Base-by-base conservation (phyloP, 78 protist genomes). In the Speleostelium caveatum region DNA sequence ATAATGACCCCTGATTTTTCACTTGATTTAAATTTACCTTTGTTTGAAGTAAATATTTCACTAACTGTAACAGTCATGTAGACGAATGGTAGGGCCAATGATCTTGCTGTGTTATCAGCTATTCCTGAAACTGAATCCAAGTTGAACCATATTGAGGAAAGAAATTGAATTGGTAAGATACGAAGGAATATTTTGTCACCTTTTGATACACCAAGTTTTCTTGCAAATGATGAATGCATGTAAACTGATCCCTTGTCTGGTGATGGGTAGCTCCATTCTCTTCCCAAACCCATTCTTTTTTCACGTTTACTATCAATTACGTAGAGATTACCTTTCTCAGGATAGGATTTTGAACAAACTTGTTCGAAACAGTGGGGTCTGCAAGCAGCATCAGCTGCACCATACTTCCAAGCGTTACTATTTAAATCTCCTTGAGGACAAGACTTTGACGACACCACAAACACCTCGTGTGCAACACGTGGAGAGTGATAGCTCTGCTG, bases 211-310 rank as follows among this genome's bases (percentile, higher is more conserved):
- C 24, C 21, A 14, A 85, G 41, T 22, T 33, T 26, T 19, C 17
- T 36, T 8, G 95, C 95, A 0, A 77, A 2, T 24, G 38, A n/a
- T 6, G 56, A 14, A 28, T 68, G 85, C 26, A 77, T 2, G 5
- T 60, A 76, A n/a, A 80, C 86, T 30, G 45, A 22, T 35, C 95
- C 95, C 14, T 41, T 19, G 16, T 17, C 21, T 16, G 85, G 74
- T 14, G 75, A 8, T 6, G 36, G 32, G 10, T 6, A 1, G 2
- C 3, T 36, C 92, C 93, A 93, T 12, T 69, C 76, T 22, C 94
- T n/a, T 21, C 95, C 95, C 28, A 93, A 30, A 2, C 76, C 80
- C 93, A 93, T 93, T 21, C 91, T n/a, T 28, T 86, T 67, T 63
- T 93, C 95, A 36, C 53, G 41, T 22, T 61, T 19, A 8, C 58